Evolutionary conservation across 805 yeast species (phyloP).

Genomic region (Hermanozyma aechmeae): DNA sequence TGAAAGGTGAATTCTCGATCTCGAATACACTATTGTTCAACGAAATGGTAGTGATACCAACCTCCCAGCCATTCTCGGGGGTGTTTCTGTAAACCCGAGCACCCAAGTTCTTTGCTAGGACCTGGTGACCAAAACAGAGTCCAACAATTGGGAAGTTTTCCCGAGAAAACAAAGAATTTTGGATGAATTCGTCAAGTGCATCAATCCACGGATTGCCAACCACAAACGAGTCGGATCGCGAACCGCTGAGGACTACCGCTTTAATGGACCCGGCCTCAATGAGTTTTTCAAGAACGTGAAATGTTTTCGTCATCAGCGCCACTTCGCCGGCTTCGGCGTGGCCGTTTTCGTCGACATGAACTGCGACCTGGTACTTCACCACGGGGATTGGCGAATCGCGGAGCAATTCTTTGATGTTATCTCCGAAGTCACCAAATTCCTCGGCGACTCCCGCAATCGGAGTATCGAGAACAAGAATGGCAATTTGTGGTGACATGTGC

Average conservation of each 20-base stretch:
- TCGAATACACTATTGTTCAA: constrained; percentile 33
- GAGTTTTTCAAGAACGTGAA: constrained; percentile 10
- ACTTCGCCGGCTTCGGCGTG: constrained; percentile 1
- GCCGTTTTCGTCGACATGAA: constrained; percentile 10
- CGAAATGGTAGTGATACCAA: constrained; percentile 45
- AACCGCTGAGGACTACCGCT: constrained; percentile 46
- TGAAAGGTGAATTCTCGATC: constrained; percentile 15
- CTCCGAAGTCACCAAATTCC: constrained; percentile 46
- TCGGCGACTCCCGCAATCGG: constrained; percentile 19
- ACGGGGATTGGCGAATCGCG: constrained; percentile 8
- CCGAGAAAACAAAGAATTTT: constrained; percentile 7
- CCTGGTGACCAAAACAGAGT: constrained; percentile 84
- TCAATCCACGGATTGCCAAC: constrained; percentile 32
- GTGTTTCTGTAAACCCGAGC: constrained; percentile 44
- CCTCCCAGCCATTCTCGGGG: constrained; percentile 58
- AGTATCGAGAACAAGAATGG: constrained; percentile 32
- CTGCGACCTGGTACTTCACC: constrained; percentile 29
- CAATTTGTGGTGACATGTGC: constrained; percentile 21
- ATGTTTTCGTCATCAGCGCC: constrained; percentile 4
- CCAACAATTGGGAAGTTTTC: constrained; percentile 48
- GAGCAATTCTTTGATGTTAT: constrained; percentile 30
- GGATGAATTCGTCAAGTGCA: constrained; percentile 26
- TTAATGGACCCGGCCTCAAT: constrained; percentile 18
- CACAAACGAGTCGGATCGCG: constrained; percentile 38
- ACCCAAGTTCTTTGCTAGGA: constrained; percentile 59